A percentile compares a stretch with the other conserved stretches of the same genome.
Evolutionary conservation across 345 rosid genomes (phyloP).

Genomic region (Eucalyptus decipiens): DNA sequence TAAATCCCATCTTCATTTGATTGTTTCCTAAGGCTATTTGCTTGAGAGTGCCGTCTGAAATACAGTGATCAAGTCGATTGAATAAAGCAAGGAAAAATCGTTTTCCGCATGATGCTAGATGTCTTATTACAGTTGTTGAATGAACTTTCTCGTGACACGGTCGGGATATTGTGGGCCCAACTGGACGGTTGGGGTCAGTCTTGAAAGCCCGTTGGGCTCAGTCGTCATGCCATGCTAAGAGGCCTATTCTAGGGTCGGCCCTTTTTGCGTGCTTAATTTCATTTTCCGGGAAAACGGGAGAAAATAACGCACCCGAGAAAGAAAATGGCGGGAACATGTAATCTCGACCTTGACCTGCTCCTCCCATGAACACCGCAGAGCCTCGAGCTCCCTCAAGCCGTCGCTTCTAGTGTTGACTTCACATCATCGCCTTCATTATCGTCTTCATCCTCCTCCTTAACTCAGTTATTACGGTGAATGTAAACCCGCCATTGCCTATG

Average conservation of each 20-base stretch:
- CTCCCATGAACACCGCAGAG: not conserved
- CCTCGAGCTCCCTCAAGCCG: not conserved
- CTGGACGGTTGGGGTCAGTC: not conserved
- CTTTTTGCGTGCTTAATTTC: not conserved
- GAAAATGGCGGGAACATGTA: not conserved
- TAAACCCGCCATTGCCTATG: not conserved
- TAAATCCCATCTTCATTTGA: not conserved
- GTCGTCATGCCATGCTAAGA: not conserved
- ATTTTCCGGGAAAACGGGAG: not conserved
- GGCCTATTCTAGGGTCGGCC: not conserved
- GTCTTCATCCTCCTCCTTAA: not conserved
- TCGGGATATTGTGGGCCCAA: not conserved
- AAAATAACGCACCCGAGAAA: not conserved
- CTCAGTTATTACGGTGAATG: not conserved
- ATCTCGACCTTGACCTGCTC: not conserved
- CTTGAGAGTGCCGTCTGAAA: not conserved
- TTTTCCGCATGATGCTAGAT: not conserved
- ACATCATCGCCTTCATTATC: not conserved
- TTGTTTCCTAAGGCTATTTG: not conserved
- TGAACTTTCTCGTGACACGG: not conserved
- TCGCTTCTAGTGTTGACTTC: not conserved
- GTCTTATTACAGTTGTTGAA: not conserved
- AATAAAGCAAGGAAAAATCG: not conserved
- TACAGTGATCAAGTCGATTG: not conserved
- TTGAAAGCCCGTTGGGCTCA: not conserved